These are phyloP conservation scores for Hsuehochloa calcarea DNA, from an alignment of 176 grass and related monocot genomes.

Conservation along the genomic window DNA sequence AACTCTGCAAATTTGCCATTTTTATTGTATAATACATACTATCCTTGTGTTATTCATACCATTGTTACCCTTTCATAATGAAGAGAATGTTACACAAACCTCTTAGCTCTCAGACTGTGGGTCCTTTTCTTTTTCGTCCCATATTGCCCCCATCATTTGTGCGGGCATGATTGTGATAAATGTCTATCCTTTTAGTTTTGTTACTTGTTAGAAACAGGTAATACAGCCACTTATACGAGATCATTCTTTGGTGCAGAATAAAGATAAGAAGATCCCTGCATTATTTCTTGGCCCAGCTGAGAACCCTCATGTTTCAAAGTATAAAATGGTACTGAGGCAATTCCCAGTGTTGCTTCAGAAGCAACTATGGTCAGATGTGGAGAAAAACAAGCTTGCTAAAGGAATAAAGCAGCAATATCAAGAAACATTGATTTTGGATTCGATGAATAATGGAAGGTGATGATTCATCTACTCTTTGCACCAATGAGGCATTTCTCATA, in stretches of 20 bases:
- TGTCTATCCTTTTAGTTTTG: background rate
- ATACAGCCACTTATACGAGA: background rate
- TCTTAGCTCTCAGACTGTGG: background rate
- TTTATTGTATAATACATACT: background rate
- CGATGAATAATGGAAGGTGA: constrained; percentile 75
- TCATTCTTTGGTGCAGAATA: constrained; percentile 42
- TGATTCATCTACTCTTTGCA: background rate
- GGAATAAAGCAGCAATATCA: constrained; percentile 98
- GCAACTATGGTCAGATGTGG: constrained; percentile 24
- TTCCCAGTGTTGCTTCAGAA: constrained; percentile 67
- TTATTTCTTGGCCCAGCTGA: constrained; percentile 69
- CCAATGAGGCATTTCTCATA: background rate
- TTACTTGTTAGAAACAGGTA: background rate
- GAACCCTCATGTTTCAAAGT: constrained; percentile 63
- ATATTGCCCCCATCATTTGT: background rate
- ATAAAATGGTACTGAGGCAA: constrained; percentile 65
- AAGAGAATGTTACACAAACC: constrained; percentile 2
- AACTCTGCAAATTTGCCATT: background rate
- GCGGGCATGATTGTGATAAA: background rate
- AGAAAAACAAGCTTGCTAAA: constrained; percentile 78
- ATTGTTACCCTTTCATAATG: background rate
- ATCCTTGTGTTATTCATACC: background rate
- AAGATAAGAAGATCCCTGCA: constrained; percentile 50
- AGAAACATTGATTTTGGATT: constrained; percentile 71
- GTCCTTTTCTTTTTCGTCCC: background rate